phyloP scores from a whole-genome alignment of 2,329 filamentous ascomycete species.

The Colletotrichum tanaceti region DNA sequence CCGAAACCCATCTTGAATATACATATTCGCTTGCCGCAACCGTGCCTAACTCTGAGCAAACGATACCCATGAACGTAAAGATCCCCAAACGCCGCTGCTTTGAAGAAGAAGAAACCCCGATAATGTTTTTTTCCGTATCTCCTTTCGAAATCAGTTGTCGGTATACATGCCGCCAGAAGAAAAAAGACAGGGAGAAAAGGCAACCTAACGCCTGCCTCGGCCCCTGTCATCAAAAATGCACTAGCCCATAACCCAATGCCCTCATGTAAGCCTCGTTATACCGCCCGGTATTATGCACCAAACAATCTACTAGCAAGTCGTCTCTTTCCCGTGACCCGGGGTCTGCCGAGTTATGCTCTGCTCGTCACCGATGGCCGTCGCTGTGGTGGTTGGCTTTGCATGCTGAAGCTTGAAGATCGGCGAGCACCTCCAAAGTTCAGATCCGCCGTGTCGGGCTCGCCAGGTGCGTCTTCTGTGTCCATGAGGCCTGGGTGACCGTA shows the following conservation, averaged over 20 bases:
- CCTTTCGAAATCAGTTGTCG: constrained; percentile 20
- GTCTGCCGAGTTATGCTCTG: constrained; percentile 52
- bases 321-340: not conserved
- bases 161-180: constrained; percentile 13
- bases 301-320: not conserved
- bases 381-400: constrained; percentile 54
- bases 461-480: constrained; percentile 66
- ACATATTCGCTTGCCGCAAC: not conserved
- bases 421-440: constrained; percentile 52
- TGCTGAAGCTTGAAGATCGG: constrained; percentile 60
- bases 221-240: constrained; percentile 10
- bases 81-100: constrained; percentile 26
- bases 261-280: not conserved
- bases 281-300: not conserved
- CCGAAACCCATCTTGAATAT: not conserved
- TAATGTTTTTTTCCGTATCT: not conserved
- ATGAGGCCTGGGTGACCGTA: constrained; percentile 60
- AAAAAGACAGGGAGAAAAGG: not conserved
- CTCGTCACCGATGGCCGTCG: constrained; percentile 61
- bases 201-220: constrained; percentile 18
- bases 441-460: constrained; percentile 64
- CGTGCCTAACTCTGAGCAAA: not conserved
- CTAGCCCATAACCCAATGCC: not conserved
- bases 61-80: not conserved
- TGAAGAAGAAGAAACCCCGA: not conserved